A percentile compares a stretch with the other conserved stretches of the same genome.
Evolutionary conservation across 768 basidiomycete genomes (phyloP).

Genomic region (Neoboletus subvelutipes): DNA sequence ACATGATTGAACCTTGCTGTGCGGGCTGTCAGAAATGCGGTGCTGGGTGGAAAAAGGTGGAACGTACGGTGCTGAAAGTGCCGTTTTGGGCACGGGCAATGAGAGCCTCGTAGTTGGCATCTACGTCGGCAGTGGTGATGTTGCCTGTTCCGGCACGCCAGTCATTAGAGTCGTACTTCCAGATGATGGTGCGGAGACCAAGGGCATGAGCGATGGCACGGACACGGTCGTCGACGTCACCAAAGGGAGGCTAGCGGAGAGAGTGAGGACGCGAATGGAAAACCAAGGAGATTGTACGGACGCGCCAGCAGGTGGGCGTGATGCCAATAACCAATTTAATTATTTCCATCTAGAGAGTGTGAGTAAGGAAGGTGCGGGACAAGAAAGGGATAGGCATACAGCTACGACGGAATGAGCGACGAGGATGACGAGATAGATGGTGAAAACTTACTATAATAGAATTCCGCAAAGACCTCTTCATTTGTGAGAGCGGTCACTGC

Average conservation of each 20-base stretch:
- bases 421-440: neutral
- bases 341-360: constrained; percentile 40
- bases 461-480: constrained; percentile 69
- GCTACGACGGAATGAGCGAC: constrained; percentile 19
- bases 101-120: constrained; percentile 54
- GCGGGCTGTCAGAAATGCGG: neutral
- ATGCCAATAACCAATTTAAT: constrained; percentile 55
- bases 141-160: constrained; percentile 60
- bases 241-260: constrained; percentile 52
- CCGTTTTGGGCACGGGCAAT: constrained; percentile 46
- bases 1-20: constrained; percentile 50
- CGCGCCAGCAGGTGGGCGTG: constrained; percentile 63
- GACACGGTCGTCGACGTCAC: constrained; percentile 74
- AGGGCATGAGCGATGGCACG: constrained; percentile 67
- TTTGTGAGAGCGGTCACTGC: constrained; percentile 61
- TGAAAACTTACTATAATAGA: constrained; percentile 65
- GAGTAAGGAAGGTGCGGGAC: neutral
- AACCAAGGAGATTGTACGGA: constrained; percentile 23
- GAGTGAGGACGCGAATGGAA: neutral
- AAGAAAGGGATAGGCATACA: constrained; percentile 12
- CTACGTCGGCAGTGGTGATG: constrained; percentile 45
- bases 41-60: no score
- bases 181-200: constrained; percentile 69
- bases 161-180: constrained; percentile 71
- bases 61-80: constrained; percentile 38